Evolutionary conservation across 768 basidiomycete genomes (phyloP).

Genomic region (Lactarius akahatsu): DNA sequence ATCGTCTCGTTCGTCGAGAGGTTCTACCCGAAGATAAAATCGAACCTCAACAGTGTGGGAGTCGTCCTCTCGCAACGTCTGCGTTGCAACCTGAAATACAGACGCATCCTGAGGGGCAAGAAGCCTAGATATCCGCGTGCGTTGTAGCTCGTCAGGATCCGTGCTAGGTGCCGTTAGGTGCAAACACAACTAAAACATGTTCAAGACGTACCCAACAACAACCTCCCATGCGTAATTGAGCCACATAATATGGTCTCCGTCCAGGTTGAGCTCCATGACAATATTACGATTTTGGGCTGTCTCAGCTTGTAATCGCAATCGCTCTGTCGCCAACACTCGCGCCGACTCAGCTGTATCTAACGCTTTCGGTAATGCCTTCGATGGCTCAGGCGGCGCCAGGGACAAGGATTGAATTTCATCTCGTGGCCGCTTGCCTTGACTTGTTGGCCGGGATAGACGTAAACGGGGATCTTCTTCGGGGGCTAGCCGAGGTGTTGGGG

Average conservation of each 20-base stretch:
- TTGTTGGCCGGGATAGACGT: constrained; percentile 49
- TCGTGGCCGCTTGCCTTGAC: constrained; percentile 53
- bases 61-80: constrained; percentile 83
- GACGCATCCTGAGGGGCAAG: constrained; percentile 76
- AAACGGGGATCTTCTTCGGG: constrained; percentile 53
- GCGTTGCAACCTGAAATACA: constrained; percentile 85
- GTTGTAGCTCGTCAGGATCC: constrained; percentile 75
- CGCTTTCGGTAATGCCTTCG: constrained; percentile 42
- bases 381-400: constrained; percentile 30
- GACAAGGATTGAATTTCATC: constrained; percentile 42
- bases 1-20: constrained; percentile 53
- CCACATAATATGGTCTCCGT: constrained; percentile 95
- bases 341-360: constrained; percentile 69
- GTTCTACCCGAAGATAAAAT: constrained; percentile 81
- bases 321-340: constrained; percentile 83
- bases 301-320: constrained; percentile 86
- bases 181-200: constrained; percentile 10
- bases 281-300: constrained; percentile 95
- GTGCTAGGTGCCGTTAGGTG: constrained; percentile 49
- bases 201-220: constrained; percentile 73
- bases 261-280: constrained; percentile 89
- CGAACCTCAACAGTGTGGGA: constrained; percentile 91
- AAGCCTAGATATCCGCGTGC: constrained; percentile 76
- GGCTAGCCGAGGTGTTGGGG: constrained; percentile 44
- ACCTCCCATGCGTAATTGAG: constrained; percentile 94